Evolutionary conservation across 495 filamentous ascomycete genomes (phyloP), one percentile per base, ranked within the genome.

Genomic region (Margaritispora aquatica): DNA sequence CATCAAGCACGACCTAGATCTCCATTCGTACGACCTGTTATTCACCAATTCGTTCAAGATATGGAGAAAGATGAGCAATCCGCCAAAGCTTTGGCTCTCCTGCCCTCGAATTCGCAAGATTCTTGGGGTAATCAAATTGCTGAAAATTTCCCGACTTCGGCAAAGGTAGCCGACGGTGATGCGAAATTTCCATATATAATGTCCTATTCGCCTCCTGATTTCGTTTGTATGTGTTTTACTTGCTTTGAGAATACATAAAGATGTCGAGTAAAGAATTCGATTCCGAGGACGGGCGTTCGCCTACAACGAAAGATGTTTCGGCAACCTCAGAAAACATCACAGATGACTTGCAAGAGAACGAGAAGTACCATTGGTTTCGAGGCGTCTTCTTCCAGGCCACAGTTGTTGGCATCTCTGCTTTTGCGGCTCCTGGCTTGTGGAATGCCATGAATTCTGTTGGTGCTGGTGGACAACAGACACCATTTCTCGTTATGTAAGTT

Each of bases 401-500:
- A 17, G 77, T 88, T 23, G 75, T 87, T 9, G 85, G 84, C 1
- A 59, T 85, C 19, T 85, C 80, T 71, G 84, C 82, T 63, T 80
- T 88, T 60, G 72, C 80, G 0, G 84, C 83, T 0, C 85, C 85
- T 0, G 85, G 85, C 0, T 80, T 88, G 61, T 88, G 85, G 85
- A 77, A 76, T 24, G 85, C 85, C 13, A 87, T 87, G 82, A 88
- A 87, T 69, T 82, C 79, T 0, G 76, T 88, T 17, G 85, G 86
- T 31, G 86, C 84, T 19, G 86, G 86, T 38, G 85, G 85, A 4
- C 74, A 78, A 27, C 75, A 81, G 56, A 74, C 69, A n/a, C 86
- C 86, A 7, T 79, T 84, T 56, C 76, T 88, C 13, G 80, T 88
- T 56, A 87, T 34, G 29, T 34, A 15, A 34, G 29, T 34, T 7